A percentile compares a stretch with the other conserved stretches of the same genome.
Conservation (phyloP, 1,284 basidiomycete species). For the Fomitiporia mediterranea region DNA sequence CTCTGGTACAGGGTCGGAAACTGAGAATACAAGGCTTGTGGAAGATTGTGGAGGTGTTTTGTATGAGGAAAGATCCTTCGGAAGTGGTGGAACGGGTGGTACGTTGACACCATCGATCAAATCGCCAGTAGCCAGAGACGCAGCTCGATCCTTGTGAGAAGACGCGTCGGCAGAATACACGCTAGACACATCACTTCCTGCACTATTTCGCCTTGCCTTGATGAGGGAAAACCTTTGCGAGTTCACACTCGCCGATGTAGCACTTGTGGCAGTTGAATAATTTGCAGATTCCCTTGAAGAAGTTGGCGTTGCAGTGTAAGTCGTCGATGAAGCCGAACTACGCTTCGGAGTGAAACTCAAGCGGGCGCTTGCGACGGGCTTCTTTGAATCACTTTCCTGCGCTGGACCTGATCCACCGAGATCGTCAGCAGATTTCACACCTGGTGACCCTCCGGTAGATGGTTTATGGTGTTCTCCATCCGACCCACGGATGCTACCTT, state of each 20-base stretch:
- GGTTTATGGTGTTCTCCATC: not conserved
- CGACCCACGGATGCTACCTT: not conserved
- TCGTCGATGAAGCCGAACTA: conserved; percentile 85
- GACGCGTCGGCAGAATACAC: conserved; percentile 61
- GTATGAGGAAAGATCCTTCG: conserved; percentile 83
- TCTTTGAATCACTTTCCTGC: conserved; percentile 36
- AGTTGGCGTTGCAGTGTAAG: conserved; percentile 69
- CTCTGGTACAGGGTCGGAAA: conserved; percentile 35
- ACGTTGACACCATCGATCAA: conserved; percentile 46
- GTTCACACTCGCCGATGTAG: conserved; percentile 65
- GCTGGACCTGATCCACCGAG: not conserved
- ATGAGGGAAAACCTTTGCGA: conserved; percentile 61
- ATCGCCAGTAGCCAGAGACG: conserved; percentile 56
- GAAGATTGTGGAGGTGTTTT: conserved; percentile 62
- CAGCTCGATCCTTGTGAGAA: conserved; percentile 61
- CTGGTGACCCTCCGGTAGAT: not conserved
- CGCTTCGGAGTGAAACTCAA: conserved; percentile 78
- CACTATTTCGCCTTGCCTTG: conserved; percentile 69
- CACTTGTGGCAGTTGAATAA: conserved; percentile 68
- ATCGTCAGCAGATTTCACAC: not conserved
- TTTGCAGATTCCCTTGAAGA: conserved; percentile 80
- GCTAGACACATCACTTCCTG: conserved; percentile 80
- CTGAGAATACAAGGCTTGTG: conserved; percentile 45
- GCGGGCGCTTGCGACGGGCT: conserved; percentile 50
- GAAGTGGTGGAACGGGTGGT: conserved; percentile 94